These are phyloP conservation scores for Stentor coeruleus DNA, from an alignment of 73 alveolate genomes.

Conservation along the genomic window DNA sequence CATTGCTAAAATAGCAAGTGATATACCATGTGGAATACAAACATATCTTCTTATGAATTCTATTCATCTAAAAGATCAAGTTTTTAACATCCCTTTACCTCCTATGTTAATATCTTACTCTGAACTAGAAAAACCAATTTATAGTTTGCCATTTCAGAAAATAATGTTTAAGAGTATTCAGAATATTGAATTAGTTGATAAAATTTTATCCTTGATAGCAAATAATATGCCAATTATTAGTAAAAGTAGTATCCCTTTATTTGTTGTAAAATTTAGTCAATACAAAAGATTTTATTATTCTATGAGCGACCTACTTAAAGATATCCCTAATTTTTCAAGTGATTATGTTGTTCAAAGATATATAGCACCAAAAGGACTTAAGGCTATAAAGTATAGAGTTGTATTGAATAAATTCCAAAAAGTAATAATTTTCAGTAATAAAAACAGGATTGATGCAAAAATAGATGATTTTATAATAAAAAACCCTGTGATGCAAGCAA, in stretches of 20 bases:
- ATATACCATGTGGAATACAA: neutral
- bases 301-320: neutral
- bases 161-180: too few relatives aligned
- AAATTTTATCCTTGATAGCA: too few relatives aligned
- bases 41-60: neutral
- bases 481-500: neutral
- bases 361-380: constrained; percentile 1
- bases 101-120: neutral
- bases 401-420: neutral
- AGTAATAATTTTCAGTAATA: neutral
- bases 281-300: too few relatives aligned
- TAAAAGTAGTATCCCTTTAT: too few relatives aligned
- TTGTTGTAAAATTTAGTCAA: too few relatives aligned
- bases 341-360: neutral
- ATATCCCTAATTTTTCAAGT: neutral
- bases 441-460: neutral
- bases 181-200: too few relatives aligned
- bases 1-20: too few relatives aligned
- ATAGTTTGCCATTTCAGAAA: too few relatives aligned
- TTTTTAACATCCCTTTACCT: neutral
- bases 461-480: too few relatives aligned
- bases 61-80: neutral
- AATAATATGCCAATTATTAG: too few relatives aligned
- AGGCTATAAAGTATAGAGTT: neutral
- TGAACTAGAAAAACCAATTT: neutral